These are phyloP conservation scores for Seiridium unicorne DNA, from an alignment of 2,329 filamentous ascomycete genomes.

Conservation along the genomic window DNA sequence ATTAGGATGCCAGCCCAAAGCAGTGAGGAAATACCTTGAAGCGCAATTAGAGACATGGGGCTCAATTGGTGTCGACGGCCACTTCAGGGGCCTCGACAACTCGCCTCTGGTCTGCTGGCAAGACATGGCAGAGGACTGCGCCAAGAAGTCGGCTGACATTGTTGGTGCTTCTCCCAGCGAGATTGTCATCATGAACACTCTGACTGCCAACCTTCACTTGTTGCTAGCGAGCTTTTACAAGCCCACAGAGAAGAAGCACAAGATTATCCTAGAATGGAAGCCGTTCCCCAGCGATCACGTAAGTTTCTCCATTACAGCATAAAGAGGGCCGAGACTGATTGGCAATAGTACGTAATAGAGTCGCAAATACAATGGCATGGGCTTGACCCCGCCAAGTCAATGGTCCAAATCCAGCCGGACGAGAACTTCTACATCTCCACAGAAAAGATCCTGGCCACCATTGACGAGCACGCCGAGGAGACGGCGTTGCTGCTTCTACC, in stretches of 20 bases:
- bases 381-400: slow-evolving; percentile 62
- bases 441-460: slow-evolving; percentile 67
- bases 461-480: slow-evolving; percentile 70
- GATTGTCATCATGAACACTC: slow-evolving; percentile 83
- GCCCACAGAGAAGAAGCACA: slow-evolving; percentile 63
- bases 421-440: slow-evolving; percentile 65
- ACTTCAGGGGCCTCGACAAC: slow-evolving; percentile 69
- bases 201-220: slow-evolving; percentile 80
- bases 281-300: slow-evolving; percentile 87
- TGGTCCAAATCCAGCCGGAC: slow-evolving; percentile 72
- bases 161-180: slow-evolving; percentile 73
- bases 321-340: not conserved
- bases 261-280: slow-evolving; percentile 86
- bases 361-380: slow-evolving; percentile 75
- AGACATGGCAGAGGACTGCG: slow-evolving; percentile 73
- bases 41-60: slow-evolving; percentile 81
- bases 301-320: slow-evolving; percentile 26
- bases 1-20: slow-evolving; percentile 76
- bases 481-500: slow-evolving; percentile 79
- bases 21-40: slow-evolving; percentile 86
- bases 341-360: slow-evolving; percentile 70
- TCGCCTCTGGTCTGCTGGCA: slow-evolving; percentile 72
- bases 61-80: slow-evolving; percentile 78
- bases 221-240: slow-evolving; percentile 83
- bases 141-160: slow-evolving; percentile 66